Evolutionary conservation across 176 grass and related monocot genomes (phyloP).

Genomic region (Rhynchospora pubera): DNA sequence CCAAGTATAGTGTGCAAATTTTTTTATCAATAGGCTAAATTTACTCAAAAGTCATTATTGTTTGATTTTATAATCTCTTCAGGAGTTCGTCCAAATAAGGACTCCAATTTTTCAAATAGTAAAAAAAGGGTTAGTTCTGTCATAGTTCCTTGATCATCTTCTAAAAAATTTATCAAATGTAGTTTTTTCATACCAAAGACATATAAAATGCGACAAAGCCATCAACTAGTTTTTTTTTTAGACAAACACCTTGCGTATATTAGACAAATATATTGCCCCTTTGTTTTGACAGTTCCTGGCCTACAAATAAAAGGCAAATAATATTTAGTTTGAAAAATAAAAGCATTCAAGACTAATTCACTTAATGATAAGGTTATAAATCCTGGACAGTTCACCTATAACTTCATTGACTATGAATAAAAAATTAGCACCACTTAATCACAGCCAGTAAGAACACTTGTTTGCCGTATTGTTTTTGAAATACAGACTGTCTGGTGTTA

Average conservation of each 20-base stretch:
- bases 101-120: neutral
- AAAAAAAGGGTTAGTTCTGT: neutral
- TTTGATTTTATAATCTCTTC: too few species aligned
- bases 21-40: neutral
- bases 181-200: conserved; percentile 85
- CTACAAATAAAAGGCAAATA: neutral
- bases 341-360: neutral
- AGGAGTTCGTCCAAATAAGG: too few species aligned
- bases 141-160: too few species aligned
- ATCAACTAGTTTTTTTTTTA: conserved; percentile 66
- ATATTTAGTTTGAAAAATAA: neutral
- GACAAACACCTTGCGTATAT: conserved; percentile 91
- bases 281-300: conserved; percentile 47
- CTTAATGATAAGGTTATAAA: neutral
- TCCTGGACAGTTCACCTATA: neutral
- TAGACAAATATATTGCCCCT: conserved; percentile 93
- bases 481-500: too few species aligned
- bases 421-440: neutral
- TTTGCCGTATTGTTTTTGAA: too few species aligned
- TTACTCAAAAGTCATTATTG: neutral
- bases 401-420: neutral
- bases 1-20: neutral
- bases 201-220: conserved; percentile 85
- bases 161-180: too few species aligned
- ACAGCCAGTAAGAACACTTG: neutral